Percentiles rank a stretch among this genome's conserved stretches.
Evolutionary conservation across 805 yeast genomes (phyloP).

Genomic region (Starmerella bombi): DNA sequence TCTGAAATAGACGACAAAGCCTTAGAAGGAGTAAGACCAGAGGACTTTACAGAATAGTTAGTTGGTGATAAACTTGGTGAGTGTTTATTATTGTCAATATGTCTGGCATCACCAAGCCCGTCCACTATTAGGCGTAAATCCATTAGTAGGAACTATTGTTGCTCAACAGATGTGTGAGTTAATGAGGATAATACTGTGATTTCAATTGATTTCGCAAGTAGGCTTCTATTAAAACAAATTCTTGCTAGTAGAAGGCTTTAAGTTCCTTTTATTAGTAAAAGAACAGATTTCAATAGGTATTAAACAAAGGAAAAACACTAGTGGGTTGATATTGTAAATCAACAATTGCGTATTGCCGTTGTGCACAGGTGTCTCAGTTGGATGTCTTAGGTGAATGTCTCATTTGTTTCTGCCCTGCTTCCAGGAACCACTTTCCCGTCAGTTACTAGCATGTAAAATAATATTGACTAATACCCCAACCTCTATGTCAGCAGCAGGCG

Average conservation of each 20-base stretch:
- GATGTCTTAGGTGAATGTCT: neutral
- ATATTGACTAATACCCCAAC: neutral
- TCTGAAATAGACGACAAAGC: too few species aligned
- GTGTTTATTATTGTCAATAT: neutral
- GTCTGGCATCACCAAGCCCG: neutral
- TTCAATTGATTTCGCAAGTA: neutral
- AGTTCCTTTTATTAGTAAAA: neutral
- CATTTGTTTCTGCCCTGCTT: neutral
- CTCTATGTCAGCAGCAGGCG: neutral
- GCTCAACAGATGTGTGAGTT: neutral
- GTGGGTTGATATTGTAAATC: neutral
- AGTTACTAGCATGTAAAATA: too few species aligned
- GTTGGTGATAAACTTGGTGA: too few species aligned
- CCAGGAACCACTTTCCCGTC: too few species aligned
- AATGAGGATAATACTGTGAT: neutral
- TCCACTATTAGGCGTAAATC: constrained; percentile 1
- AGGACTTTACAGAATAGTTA: too few species aligned
- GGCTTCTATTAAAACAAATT: too few species aligned
- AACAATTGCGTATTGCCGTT: neutral
- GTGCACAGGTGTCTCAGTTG: neutral
- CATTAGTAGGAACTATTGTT: constrained; percentile 1
- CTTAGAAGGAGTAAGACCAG: too few species aligned
- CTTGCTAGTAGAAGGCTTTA: neutral
- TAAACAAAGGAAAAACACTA: neutral
- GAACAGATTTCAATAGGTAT: neutral